Evolutionary conservation across 164 flowering plant genomes (phyloP).

Genomic region (Tinospora cordifolia): DNA sequence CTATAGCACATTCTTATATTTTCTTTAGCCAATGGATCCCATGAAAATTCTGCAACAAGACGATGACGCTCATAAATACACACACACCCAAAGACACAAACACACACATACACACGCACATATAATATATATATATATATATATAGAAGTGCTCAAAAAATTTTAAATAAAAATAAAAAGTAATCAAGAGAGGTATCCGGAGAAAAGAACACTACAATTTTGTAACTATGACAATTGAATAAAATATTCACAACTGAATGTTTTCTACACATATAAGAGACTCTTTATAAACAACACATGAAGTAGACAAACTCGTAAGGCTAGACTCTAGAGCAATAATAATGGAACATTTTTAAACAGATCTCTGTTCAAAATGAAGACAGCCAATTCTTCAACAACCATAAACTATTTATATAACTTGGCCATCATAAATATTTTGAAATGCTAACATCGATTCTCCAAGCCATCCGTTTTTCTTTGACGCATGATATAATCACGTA

Average conservation of each 20-base stretch:
- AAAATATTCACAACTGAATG: background rate
- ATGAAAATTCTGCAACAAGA: constrained; percentile 26
- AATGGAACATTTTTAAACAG: too few species aligned
- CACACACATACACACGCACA: background rate
- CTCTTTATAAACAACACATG: background rate
- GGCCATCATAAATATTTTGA: too few species aligned
- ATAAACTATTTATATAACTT: too few species aligned
- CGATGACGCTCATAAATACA: constrained; percentile 1
- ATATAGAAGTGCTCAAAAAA: background rate
- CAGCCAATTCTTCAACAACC: too few species aligned
- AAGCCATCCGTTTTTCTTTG: background rate
- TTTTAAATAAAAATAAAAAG: too few species aligned
- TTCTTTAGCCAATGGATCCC: constrained; percentile 15
- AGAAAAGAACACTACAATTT: background rate
- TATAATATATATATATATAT: background rate
- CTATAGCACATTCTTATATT: constrained; percentile 15
- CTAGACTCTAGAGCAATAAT: too few species aligned
- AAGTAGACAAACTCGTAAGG: background rate
- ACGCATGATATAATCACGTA: background rate
- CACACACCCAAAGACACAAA: too few species aligned
- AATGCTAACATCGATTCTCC: too few species aligned
- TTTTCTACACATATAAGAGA: background rate
- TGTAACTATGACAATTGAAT: background rate
- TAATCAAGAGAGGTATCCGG: background rate
- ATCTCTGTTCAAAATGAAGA: too few species aligned